Evolutionary conservation across 345 rosid species (phyloP).

Genomic region (Punica granatum): DNA sequence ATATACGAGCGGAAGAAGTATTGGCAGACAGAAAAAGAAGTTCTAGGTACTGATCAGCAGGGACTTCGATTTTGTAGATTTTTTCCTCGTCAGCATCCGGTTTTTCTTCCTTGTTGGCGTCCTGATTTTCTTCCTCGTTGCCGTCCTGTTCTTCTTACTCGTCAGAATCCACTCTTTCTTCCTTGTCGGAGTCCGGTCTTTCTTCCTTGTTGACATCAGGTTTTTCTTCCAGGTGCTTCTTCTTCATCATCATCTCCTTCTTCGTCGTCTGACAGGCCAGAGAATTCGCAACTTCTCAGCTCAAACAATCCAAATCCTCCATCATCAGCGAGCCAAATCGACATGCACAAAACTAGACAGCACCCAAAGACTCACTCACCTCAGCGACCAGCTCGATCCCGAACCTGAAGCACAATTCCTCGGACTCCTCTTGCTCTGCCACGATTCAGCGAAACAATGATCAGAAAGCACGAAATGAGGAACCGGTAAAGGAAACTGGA

Average conservation of each 20-base stretch:
- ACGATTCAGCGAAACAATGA: neutral
- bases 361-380: slow-evolving; percentile 30
- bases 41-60: slow-evolving; percentile 63
- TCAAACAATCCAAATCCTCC: neutral
- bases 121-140: slow-evolving; percentile 31
- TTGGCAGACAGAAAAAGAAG: neutral
- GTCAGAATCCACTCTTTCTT: slow-evolving; percentile 40
- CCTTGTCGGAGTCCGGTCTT: no score
- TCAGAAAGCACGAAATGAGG: neutral
- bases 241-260: slow-evolving; percentile 13
- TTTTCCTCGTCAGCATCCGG: slow-evolving; percentile 56
- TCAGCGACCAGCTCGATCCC: slow-evolving; percentile 96
- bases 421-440: slow-evolving; percentile 69
- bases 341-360: neutral
- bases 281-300: neutral
- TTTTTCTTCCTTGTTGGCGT: slow-evolving; percentile 29
- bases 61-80: slow-evolving; percentile 84
- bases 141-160: no score
- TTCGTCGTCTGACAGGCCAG: slow-evolving; percentile 55
- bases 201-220: slow-evolving; percentile 55
- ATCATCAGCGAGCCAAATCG: neutral
- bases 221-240: slow-evolving; percentile 22
- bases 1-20: no score
- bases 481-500: neutral
- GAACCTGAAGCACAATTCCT: slow-evolving; percentile 79